Conservation (phyloP, 164 flowering plant species). For the Dillenia turbinata region DNA sequence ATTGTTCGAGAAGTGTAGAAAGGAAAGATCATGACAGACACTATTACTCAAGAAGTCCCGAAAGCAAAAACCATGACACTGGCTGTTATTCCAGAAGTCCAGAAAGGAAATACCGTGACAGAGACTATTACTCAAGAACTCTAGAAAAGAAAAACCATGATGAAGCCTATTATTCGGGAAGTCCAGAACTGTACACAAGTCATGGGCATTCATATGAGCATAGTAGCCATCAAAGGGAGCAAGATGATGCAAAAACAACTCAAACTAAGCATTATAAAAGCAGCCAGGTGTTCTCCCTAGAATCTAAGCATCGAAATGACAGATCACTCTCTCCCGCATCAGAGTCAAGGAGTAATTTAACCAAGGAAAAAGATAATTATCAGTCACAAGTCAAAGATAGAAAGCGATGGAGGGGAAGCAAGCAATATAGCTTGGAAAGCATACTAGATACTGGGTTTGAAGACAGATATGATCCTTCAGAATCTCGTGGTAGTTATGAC, state of each 20-base stretch:
- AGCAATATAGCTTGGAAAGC: slow-evolving; percentile 18
- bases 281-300: slow-evolving; percentile 24
- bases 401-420: slow-evolving; percentile 13
- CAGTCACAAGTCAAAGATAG: slow-evolving; percentile 24
- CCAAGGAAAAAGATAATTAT: slow-evolving; percentile 16
- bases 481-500: slow-evolving; percentile 25
- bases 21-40: slow-evolving; percentile 19
- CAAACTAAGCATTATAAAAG: slow-evolving; percentile 21
- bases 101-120: slow-evolving; percentile 1
- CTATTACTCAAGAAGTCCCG: slow-evolving; percentile 33
- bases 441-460: slow-evolving; percentile 31
- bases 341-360: slow-evolving; percentile 8
- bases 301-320: slow-evolving; percentile 20
- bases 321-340: slow-evolving; percentile 26
- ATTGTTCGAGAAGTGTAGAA: slow-evolving; percentile 33
- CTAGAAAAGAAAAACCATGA: slow-evolving; percentile 10
- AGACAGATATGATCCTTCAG: slow-evolving; percentile 85
- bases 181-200: slow-evolving; percentile 27
- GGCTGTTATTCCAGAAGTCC: slow-evolving; percentile 35
- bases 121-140: slow-evolving; percentile 1
- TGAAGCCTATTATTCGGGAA: slow-evolving; percentile 29
- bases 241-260: slow-evolving; percentile 19
- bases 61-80: slow-evolving; percentile 16
- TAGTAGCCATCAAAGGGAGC: slow-evolving; percentile 21
- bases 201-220: slow-evolving; percentile 21